Base-by-base conservation (phyloP, 306 rosid species). In the Casuarina equisetifolia region DNA sequence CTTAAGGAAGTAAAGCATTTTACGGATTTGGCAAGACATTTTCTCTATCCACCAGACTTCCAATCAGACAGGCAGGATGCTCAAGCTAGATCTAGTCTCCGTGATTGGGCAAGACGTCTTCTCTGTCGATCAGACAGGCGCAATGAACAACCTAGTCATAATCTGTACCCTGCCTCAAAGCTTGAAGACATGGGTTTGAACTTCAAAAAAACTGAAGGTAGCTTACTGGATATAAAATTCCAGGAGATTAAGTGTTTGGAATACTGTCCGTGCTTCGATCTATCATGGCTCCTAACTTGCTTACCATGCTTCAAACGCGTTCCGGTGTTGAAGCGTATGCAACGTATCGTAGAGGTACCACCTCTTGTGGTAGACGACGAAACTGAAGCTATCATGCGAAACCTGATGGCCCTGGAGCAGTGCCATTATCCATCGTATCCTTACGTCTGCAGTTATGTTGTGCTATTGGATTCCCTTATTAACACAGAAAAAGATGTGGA, bases 1-100 rank as follows among this genome's bases (percentile, higher is more conserved):
- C 10, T 53, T 38, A 74, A 73, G 79, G 78, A 76, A 53, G 77
- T 55, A 0, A 9, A 75, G 13, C 85, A 90, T 76, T 85, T 87
- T 57, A 84, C 93, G 38, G 84, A 89, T 80, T 68, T 91, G 74
- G 68, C 82, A 6, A 88, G 93, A 64, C 67, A 68, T 44, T 85
- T 89, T 40, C 76, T 84, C 74, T 79, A 74, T 39, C 84, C 84
- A 0, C 11, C 36, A 1, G 32, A 6, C 11, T 19, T 8, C 6
- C 32, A 25, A 25, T 0, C 32, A 55, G 19, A 55, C 35, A 9
- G 1, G 8, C 25, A 17, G 61, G 8, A n/a, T 6, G 1, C 1
- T 25, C 32, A 25, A 25, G 32, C 32, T 25, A 25, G 32, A 25
- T 25, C 32, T 25, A 25, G 0, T 25, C 32, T 25, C 32, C 1